Evolutionary conservation across 2,329 filamentous ascomycete species (phyloP).

Genomic region (Aspergillus sp.): DNA sequence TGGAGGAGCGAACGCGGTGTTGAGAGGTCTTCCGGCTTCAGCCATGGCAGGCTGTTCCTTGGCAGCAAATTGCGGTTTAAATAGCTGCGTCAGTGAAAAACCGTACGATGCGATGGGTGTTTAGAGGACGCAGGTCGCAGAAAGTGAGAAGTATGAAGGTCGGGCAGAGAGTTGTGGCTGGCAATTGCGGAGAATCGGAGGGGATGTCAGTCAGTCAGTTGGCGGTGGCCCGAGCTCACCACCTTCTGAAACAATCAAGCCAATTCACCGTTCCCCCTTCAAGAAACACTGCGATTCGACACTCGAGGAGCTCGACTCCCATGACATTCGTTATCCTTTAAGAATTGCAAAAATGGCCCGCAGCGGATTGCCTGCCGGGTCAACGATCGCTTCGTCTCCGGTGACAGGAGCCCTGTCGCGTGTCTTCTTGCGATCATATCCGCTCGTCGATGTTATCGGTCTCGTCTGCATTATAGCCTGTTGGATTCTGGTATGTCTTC

Average conservation of each 20-base stretch:
- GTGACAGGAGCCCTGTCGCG: constrained; percentile 49
- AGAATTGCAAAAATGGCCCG: constrained; percentile 26
- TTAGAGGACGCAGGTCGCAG: too few species aligned
- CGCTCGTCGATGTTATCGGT: constrained; percentile 81
- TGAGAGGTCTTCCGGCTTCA: constrained; percentile 51
- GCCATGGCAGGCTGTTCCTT: constrained; percentile 53
- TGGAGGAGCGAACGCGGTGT: constrained; percentile 77
- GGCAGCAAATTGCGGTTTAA: not conserved
- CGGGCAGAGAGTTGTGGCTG: not conserved
- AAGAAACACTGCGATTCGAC: not conserved
- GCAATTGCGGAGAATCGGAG: constrained; percentile 17
- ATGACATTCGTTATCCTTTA: constrained; percentile 12
- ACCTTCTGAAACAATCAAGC: not conserved
- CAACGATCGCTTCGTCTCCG: constrained; percentile 22
- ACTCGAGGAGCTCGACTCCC: constrained; percentile 6
- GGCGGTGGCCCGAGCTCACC: constrained; percentile 21
- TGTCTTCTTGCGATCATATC: constrained; percentile 71
- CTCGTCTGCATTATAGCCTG: constrained; percentile 67
- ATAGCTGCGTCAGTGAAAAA: not conserved
- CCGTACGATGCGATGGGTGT: too few species aligned
- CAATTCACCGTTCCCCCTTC: too few species aligned
- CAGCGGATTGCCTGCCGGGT: constrained; percentile 27
- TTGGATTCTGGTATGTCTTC: constrained; percentile 48
- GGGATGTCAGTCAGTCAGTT: not conserved
- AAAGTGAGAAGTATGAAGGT: not conserved